These are phyloP conservation scores for Backusella luteola DNA, from an alignment of 192 early-diverging fungal species.

Conservation along the genomic window DNA sequence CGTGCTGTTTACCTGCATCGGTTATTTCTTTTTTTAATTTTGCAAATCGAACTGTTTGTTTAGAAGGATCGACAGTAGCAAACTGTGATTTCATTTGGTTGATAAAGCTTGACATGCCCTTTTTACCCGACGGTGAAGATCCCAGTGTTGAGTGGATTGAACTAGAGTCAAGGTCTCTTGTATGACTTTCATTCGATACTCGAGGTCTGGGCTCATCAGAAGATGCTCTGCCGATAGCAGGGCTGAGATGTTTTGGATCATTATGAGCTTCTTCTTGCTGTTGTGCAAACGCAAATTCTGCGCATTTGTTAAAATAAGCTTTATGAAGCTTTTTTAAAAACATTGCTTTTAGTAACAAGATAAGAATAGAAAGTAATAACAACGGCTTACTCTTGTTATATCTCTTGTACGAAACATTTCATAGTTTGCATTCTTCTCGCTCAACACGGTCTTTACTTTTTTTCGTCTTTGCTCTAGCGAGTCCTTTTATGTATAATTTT, in stretches of 20 bases:
- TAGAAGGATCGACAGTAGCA: slow-evolving; percentile 19
- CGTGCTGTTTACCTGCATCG: slow-evolving; percentile 24
- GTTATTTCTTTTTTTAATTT: slow-evolving; percentile 33
- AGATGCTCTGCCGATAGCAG: not conserved
- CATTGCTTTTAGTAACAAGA: not conserved
- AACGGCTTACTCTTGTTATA: slow-evolving; percentile 6
- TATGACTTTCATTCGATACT: slow-evolving; percentile 11
- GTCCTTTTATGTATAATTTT: not conserved
- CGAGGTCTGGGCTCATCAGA: slow-evolving; percentile 12
- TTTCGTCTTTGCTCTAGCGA: slow-evolving; percentile 10
- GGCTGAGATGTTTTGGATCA: not conserved
- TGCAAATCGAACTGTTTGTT: slow-evolving; percentile 22
- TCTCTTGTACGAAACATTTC: slow-evolving; percentile 10
- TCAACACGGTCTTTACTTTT: slow-evolving; percentile 9
- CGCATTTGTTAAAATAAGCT: slow-evolving; percentile 14
- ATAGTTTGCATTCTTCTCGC: slow-evolving; percentile 13
- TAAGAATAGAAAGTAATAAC: not conserved
- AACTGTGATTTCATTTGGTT: slow-evolving; percentile 21
- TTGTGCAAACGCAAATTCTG: not conserved
- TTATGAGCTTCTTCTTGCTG: not conserved
- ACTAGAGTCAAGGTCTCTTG: not conserved
- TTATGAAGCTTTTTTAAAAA: slow-evolving; percentile 6
- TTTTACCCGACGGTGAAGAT: slow-evolving; percentile 2
- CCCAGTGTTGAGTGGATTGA: not conserved
- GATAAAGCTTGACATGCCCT: slow-evolving; percentile 29